Conservation (phyloP, 495 filamentous ascomycete genomes). For the Penicillium paxilli region DNA sequence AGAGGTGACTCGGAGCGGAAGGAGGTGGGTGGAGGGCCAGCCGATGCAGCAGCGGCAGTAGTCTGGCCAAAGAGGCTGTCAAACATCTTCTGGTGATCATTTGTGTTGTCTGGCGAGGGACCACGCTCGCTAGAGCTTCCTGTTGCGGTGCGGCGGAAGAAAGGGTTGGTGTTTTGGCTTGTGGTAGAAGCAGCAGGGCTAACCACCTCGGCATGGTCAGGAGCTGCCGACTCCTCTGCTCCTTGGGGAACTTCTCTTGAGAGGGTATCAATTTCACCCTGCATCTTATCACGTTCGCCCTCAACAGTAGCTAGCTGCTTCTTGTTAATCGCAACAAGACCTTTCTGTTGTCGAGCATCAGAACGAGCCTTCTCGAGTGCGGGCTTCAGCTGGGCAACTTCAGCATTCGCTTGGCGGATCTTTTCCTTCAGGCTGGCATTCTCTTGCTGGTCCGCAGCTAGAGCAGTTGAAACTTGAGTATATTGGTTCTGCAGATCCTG, state of each 20-base stretch:
- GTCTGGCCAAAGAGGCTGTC: constrained; percentile 88
- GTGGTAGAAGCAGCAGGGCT: constrained; percentile 74
- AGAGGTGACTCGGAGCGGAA: constrained; percentile 62
- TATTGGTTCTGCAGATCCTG: constrained; percentile 87
- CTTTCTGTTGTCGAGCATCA: constrained; percentile 91
- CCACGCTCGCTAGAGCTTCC: constrained; percentile 62
- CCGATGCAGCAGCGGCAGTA: constrained; percentile 51
- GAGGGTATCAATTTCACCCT: constrained; percentile 70
- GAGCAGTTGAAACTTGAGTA: constrained; percentile 66
- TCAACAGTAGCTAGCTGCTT: constrained; percentile 92
- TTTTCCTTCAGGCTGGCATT: constrained; percentile 83
- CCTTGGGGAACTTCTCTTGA: constrained; percentile 51
- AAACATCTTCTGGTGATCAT: constrained; percentile 67
- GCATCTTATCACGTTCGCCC: constrained; percentile 79
- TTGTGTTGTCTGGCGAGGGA: constrained; percentile 41
- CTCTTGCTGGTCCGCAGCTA: constrained; percentile 86
- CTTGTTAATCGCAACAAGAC: constrained; percentile 94
- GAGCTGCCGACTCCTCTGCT: constrained; percentile 39
- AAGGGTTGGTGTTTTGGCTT: constrained; percentile 83
- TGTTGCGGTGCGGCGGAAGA: constrained; percentile 73
- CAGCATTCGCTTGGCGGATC: constrained; percentile 77
- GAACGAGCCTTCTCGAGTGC: constrained; percentile 87
- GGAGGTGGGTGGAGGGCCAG: constrained; percentile 58
- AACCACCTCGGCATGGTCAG: constrained; percentile 37
- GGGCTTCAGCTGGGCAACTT: constrained; percentile 79